A percentile compares a stretch with the other conserved stretches of the same genome.
phyloP scores from a whole-genome alignment of 257 asterid genomes.

The Penstemon newberryi region DNA sequence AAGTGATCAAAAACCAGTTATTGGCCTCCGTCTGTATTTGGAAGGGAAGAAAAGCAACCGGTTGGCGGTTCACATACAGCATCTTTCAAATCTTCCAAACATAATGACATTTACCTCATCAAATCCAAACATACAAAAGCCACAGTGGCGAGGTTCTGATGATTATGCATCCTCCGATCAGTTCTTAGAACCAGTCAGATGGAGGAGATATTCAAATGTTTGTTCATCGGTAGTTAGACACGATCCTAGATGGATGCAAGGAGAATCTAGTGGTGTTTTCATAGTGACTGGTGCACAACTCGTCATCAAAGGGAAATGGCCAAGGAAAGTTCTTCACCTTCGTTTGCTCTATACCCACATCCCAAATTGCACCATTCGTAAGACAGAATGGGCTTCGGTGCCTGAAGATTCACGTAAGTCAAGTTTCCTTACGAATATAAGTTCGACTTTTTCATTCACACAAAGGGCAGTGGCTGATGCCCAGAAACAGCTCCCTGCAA shows the following conservation, averaged over 20 bases:
- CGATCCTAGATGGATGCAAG: constrained; percentile 69
- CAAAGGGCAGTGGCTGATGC: constrained; percentile 59
- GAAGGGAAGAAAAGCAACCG: constrained; percentile 92
- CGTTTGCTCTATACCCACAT: constrained; percentile 75
- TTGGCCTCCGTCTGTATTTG: constrained; percentile 79
- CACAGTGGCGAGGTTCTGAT: constrained; percentile 93
- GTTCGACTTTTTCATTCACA: constrained; percentile 91
- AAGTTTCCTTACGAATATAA: constrained; percentile 67
- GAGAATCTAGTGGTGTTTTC: constrained; percentile 58
- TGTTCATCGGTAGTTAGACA: constrained; percentile 78
- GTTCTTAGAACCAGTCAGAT: constrained; percentile 81
- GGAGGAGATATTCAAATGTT: constrained; percentile 76
- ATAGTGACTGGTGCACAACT: constrained; percentile 92
- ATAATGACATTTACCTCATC: constrained; percentile 48
- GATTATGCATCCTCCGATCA: constrained; percentile 63
- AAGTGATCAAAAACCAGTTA: constrained; percentile 77
- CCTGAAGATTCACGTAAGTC: constrained; percentile 78
- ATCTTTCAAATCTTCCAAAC: constrained; percentile 84
- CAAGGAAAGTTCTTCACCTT: constrained; percentile 79
- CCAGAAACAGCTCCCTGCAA: constrained; percentile 60
- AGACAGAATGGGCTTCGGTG: constrained; percentile 88
- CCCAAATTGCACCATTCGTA: constrained; percentile 71
- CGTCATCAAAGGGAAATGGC: constrained; percentile 84
- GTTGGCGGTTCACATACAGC: constrained; percentile 83
- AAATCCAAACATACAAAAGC: constrained; percentile 31